phyloP scores from a whole-genome alignment of 179 eudicot species.

The Kewa caespitosa region DNA sequence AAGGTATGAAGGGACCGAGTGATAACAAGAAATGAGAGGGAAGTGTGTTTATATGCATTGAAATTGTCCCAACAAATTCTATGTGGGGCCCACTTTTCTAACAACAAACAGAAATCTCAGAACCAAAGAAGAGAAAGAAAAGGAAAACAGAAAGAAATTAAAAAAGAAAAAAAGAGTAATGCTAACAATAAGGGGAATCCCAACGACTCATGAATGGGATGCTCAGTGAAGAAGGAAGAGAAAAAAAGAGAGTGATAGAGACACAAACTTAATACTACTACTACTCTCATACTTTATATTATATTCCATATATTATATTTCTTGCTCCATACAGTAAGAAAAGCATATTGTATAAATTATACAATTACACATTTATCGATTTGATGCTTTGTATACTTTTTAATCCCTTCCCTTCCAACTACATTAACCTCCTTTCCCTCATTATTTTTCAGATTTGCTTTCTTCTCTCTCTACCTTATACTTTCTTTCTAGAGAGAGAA shows the following conservation, averaged over 20 bases:
- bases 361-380: too few relatives aligned
- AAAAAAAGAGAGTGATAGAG: slow-evolving; percentile 21
- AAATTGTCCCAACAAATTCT: slow-evolving; percentile 28
- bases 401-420: not conserved
- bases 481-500: not conserved
- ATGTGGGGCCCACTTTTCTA: slow-evolving; percentile 15
- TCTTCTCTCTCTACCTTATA: not conserved
- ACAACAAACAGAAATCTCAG: slow-evolving; percentile 20
- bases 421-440: slow-evolving; percentile 2
- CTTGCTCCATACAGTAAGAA: not conserved
- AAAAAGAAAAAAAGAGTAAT: not conserved
- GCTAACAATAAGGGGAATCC: slow-evolving; percentile 33
- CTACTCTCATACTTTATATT: too few relatives aligned
- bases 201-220: slow-evolving; percentile 27
- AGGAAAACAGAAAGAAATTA: not conserved
- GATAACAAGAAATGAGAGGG: too few relatives aligned
- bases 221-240: not conserved
- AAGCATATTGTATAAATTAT: too few relatives aligned
- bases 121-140: not conserved
- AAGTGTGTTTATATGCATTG: slow-evolving; percentile 7
- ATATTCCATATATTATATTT: too few relatives aligned
- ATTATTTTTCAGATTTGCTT: slow-evolving; percentile 18
- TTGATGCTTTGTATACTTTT: slow-evolving; percentile 8
- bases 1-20: too few relatives aligned
- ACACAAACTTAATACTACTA: slow-evolving; percentile 16